Base-by-base conservation (phyloP, 371 early-diverging fungal species). In the Mortierella polycephala region DNA sequence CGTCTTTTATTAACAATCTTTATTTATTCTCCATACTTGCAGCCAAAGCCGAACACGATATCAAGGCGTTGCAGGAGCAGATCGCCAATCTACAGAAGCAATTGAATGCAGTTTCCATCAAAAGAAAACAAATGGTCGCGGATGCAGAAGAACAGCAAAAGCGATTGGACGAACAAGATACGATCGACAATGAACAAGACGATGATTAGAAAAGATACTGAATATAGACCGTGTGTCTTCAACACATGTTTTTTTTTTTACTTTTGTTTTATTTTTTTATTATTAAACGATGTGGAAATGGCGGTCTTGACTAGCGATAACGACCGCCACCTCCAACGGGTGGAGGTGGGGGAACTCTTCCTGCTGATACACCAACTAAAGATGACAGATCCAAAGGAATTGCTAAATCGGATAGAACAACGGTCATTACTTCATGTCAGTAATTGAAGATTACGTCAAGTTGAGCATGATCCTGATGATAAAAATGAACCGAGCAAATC, bases 61-160 rank as follows among this genome's bases (percentile, higher is more conserved):
- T 75, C 75, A 69, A 58, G 42, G 0, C 37, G 49, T 67, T 75
- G 5, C 76, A 75, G 57, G 67, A 70, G 1, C 71, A 75, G 64
- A 75, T 75, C 57, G 67, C 70, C 14, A 66, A 45, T 21, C 60
- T 75, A 20, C 76, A 71, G 37, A 70, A 63, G n/a, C 76, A 75
- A 47, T 56, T 75, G 23, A 64, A 75, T n/a, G 67, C 63, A 5
- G 71, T 71, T 45, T 70, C 76, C n/a, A 39, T 69, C 46, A 62
- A 64, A 11, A 57, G 76, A 21, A 65, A 64, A 50, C 64, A 70
- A 23, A 75, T 75, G 71, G 71, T 51, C 12, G 66, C 66, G 2
- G 76, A 75, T 55, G 71, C 76, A 13, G 71, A 66, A 41, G 76
- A 75, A 44, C 62, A 70, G 16, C 67, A 59, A 12, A 57, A 55